Evolutionary conservation across 2,329 filamentous ascomycete species (phyloP), one percentile per base, ranked within the genome.

Genomic region (Teratosphaeria viscida): DNA sequence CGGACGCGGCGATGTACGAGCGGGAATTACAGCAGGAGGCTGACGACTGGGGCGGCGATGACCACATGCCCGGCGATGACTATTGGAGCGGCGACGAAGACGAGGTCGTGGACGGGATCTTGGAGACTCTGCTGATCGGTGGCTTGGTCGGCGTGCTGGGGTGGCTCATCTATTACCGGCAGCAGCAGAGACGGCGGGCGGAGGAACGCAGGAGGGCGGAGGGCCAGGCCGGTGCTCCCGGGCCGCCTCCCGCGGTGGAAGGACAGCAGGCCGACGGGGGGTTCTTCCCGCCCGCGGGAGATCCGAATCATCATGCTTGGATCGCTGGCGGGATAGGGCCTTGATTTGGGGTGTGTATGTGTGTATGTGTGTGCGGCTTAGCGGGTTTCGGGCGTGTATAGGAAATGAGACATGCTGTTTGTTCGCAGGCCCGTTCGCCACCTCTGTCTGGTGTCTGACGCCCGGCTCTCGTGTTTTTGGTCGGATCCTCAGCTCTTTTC

Each of bases 91-190:
- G 72, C 60, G 85, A 87, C 57, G 85, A 86, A 2, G 75, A 85
- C 19, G 80, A 81, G 26, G 78, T 83, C 5, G 79, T 84, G 2
- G 80, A 88, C 34, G 89, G 90, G 12, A 77, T 96, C 16, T 65
- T 96, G 11, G 94, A 97, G 74, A 92, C 88, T 52, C 75, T 96
- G 27, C 78, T 95, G 53, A 95, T 99, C 62, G 79, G 96, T 14
- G 86, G 83, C 1, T 77, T 97, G 14, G 86, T 89, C 0, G 85
- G 85, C 14, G 84, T 85, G 0, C 79, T 97, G 58, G 84, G 88
- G 0, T 83, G 89, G 57, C 77, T 97, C 35, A 81, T 97, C 16
- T 95, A 91, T 74, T 92, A 94, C 72, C 80, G 89, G 23, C 86
- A 90, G 63, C 85, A 84, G 69, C 78, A 85, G 61, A 87, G 90